Percentiles rank a stretch among this genome's conserved stretches.
Conservation (phyloP, 495 filamentous ascomycete genomes). For the Pseudomonodictys pantanalensis region DNA sequence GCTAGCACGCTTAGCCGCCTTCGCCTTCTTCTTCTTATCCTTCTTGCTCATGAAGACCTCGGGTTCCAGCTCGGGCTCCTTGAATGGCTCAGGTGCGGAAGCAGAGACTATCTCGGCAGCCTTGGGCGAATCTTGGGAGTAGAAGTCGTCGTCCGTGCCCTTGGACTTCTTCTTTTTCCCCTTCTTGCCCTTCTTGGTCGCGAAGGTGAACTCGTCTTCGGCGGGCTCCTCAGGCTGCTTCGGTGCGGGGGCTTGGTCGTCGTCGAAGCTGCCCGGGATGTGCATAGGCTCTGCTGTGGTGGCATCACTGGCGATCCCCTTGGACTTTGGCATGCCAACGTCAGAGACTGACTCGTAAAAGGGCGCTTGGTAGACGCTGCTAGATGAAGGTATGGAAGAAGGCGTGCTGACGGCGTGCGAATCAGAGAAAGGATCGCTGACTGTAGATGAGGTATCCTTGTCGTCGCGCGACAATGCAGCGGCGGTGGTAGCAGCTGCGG, state of each 20-base stretch:
- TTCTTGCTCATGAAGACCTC: slow-evolving; percentile 27
- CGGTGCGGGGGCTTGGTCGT: neutral
- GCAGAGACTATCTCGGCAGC: neutral
- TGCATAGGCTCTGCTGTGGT: slow-evolving; percentile 20
- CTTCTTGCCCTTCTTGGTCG: slow-evolving; percentile 26
- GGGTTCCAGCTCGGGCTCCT: slow-evolving; percentile 11
- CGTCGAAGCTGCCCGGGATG: slow-evolving; percentile 28
- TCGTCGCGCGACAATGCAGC: neutral
- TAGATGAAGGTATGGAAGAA: slow-evolving; percentile 10
- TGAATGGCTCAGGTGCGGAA: neutral
- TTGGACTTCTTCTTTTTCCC: slow-evolving; percentile 27
- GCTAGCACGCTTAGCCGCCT: slow-evolving; percentile 16
- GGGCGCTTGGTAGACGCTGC: slow-evolving; percentile 8
- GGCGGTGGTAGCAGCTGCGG: slow-evolving; percentile 3
- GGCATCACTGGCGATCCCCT: slow-evolving; percentile 8
- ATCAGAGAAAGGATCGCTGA: slow-evolving; percentile 9
- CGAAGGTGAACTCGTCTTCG: slow-evolving; percentile 11
- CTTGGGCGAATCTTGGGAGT: neutral
- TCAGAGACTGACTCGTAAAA: slow-evolving; percentile 13
- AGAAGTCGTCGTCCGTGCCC: slow-evolving; percentile 10
- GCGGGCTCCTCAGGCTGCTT: neutral
- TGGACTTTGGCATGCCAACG: neutral
- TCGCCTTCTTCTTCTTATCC: slow-evolving; percentile 32
- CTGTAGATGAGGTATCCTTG: neutral
- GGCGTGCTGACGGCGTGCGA: neutral